A percentile compares a stretch with the other conserved stretches of the same genome.
phyloP scores from a whole-genome alignment of 306 rosid species.

The Oemleria cerasiformis region DNA sequence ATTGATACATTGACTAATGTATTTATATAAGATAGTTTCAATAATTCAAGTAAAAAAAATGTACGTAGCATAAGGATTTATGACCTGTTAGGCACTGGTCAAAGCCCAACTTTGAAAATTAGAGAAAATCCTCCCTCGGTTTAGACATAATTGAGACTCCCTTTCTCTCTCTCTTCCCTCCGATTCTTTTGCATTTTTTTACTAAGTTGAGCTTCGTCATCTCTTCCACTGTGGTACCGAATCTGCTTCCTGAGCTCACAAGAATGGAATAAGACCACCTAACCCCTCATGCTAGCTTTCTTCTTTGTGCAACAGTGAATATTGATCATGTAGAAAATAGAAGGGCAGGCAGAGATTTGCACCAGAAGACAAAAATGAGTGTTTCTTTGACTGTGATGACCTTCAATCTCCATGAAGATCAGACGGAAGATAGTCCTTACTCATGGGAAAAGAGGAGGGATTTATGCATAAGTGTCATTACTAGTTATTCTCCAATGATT shows the following conservation, averaged over 20 bases:
- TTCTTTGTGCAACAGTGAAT: background rate
- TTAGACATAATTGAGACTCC: slow-evolving; percentile 13
- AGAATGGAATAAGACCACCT: slow-evolving; percentile 16
- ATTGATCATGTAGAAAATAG: slow-evolving; percentile 29
- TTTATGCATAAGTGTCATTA: slow-evolving; percentile 75
- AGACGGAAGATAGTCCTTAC: slow-evolving; percentile 76
- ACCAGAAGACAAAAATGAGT: slow-evolving; percentile 53
- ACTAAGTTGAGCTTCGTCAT: background rate
- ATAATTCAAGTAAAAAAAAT: too few species aligned
- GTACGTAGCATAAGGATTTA: background rate
- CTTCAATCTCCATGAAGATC: slow-evolving; percentile 94
- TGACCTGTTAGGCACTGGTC: background rate
- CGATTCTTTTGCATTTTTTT: background rate
- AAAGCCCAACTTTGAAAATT: background rate
- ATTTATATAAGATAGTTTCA: too few species aligned
- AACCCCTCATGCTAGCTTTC: background rate
- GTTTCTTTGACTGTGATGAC: slow-evolving; percentile 88
- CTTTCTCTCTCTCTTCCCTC: background rate
- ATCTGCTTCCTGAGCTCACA: slow-evolving; percentile 6
- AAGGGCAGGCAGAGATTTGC: background rate
- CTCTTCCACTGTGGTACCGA: background rate
- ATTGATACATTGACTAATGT: too few species aligned
- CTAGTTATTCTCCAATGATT: slow-evolving; percentile 78
- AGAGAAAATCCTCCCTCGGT: background rate
- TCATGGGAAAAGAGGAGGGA: slow-evolving; percentile 96